Evolutionary conservation across 768 basidiomycete species (phyloP).

Genomic region (Tulasnella sp.): DNA sequence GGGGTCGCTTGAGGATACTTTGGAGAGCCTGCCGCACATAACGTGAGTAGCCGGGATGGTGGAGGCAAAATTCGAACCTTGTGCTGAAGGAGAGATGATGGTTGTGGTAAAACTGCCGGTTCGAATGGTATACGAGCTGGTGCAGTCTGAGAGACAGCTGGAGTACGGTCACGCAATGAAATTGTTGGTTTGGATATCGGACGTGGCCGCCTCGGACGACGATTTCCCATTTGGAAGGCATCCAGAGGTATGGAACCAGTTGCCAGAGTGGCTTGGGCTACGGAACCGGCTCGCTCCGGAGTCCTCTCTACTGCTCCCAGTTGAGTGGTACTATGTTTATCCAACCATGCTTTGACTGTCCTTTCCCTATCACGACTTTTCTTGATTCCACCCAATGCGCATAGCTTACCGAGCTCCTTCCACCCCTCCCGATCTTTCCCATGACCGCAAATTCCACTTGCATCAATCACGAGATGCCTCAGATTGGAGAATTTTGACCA

Average conservation of each 20-base stretch:
- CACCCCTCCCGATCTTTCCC: slow-evolving; percentile 36
- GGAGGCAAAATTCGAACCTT: slow-evolving; percentile 49
- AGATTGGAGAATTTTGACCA: slow-evolving; percentile 39
- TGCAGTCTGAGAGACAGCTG: neutral
- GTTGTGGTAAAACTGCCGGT: slow-evolving; percentile 19
- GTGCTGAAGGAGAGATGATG: too few species aligned
- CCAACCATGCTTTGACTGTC: slow-evolving; percentile 40
- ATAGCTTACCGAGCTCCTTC: slow-evolving; percentile 47
- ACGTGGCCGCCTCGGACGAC: too few species aligned
- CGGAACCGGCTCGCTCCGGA: neutral
- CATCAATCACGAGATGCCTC: slow-evolving; percentile 58
- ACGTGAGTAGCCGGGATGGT: slow-evolving; percentile 34
- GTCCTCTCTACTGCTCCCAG: neutral
- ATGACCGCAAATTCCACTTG: slow-evolving; percentile 42
- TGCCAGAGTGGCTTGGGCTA: neutral
- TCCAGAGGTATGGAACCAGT: slow-evolving; percentile 15
- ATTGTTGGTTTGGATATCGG: slow-evolving; percentile 58
- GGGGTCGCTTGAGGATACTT: neutral
- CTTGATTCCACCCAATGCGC: slow-evolving; percentile 47
- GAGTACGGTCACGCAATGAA: slow-evolving; percentile 31
- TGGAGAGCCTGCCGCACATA: slow-evolving; percentile 28
- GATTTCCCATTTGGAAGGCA: too few species aligned
- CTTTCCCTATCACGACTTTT: slow-evolving; percentile 57
- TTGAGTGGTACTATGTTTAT: slow-evolving; percentile 20
- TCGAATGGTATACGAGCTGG: neutral